Percentiles rank a stretch among this genome's conserved stretches.
These are phyloP conservation scores for Phylloporus arenicola DNA, from an alignment of 768 basidiomycete genomes.

Conservation along the genomic window DNA sequence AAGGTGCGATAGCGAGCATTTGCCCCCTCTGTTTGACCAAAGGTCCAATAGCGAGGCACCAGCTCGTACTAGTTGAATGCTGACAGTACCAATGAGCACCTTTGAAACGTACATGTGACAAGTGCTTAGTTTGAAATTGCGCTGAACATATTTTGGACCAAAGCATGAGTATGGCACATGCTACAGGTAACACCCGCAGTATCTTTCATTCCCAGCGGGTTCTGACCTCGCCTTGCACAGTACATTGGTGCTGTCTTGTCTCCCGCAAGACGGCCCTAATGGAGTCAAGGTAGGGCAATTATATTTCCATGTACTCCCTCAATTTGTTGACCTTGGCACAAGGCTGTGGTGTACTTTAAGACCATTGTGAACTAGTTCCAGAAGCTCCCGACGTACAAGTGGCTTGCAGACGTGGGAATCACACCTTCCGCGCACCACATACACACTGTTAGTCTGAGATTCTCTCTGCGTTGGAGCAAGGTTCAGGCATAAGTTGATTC, in stretches of 20 bases:
- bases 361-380: conserved; percentile 53
- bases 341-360: conserved; percentile 66
- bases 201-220: neutral
- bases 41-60: too few species aligned
- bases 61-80: conserved; percentile 64
- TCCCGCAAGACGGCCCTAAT: conserved; percentile 49
- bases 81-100: conserved; percentile 53
- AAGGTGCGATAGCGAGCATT: too few species aligned
- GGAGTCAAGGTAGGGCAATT: conserved; percentile 52
- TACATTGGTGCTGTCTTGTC: conserved; percentile 52
- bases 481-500: conserved; percentile 35
- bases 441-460: conserved; percentile 54
- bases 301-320: neutral
- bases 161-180: conserved; percentile 72
- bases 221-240: conserved; percentile 28
- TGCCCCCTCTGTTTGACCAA: too few species aligned
- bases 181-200: conserved; percentile 20
- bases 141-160: neutral
- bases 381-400: conserved; percentile 69
- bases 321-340: neutral
- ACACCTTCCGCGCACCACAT: conserved; percentile 53
- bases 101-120: conserved; percentile 63
- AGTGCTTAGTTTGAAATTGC: neutral
- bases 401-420: conserved; percentile 71
- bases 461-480: conserved; percentile 48